Conservation (phyloP, 345 rosid genomes). For the Passiflora organensis region DNA sequence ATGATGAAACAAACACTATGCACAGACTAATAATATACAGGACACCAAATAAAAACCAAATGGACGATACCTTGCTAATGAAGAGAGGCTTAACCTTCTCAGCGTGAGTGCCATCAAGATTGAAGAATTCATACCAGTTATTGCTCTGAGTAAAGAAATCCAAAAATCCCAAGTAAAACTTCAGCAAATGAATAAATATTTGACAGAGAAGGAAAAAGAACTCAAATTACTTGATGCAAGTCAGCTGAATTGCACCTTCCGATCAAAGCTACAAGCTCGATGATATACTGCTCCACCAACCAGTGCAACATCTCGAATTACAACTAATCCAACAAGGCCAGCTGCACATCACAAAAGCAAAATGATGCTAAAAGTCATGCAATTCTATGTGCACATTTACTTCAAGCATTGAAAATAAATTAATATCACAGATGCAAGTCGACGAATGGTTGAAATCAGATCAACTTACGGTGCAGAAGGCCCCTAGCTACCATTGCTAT, state of each 20-base stretch:
- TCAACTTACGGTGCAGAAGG: conserved; percentile 74
- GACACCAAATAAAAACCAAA: no score
- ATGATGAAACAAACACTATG: no score
- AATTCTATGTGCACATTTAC: no score
- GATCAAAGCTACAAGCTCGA: conserved; percentile 63
- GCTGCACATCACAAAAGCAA: conserved; percentile 37
- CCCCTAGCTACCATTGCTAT: conserved; percentile 77
- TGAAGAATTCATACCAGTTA: conserved; percentile 70
- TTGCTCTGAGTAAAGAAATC: conserved; percentile 48
- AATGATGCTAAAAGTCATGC: background rate
- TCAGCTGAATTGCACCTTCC: conserved; percentile 70
- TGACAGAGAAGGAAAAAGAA: background rate
- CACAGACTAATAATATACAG: no score
- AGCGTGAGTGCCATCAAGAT: conserved; percentile 64
- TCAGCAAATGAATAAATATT: background rate
- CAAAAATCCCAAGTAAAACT: conserved; percentile 3
- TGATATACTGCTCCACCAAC: conserved; percentile 74
- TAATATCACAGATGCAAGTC: no score
- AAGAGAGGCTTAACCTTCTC: conserved; percentile 84
- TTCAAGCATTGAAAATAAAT: no score
- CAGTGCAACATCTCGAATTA: conserved; percentile 67
- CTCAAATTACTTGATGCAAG: conserved; percentile 1
- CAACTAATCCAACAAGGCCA: conserved; percentile 74
- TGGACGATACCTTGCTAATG: conserved; percentile 68
- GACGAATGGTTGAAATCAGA: background rate